A percentile compares a stretch with the other conserved stretches of the same genome.
These are phyloP conservation scores for Cadophora luteo-olivacea DNA, from an alignment of 2,329 filamentous ascomycete genomes.

Conservation along the genomic window DNA sequence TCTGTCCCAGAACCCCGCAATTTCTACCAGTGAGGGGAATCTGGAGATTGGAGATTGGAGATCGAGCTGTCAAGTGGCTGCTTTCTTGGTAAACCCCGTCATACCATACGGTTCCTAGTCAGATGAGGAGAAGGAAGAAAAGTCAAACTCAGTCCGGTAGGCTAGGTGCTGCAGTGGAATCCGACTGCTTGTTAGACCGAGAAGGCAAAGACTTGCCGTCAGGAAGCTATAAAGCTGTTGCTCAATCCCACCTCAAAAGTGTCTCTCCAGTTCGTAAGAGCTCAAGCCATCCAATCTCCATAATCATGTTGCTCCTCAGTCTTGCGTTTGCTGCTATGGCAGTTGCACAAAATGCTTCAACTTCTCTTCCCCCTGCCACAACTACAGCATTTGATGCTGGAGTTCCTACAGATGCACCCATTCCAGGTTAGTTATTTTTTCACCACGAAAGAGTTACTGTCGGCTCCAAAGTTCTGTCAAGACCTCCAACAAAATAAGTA, in stretches of 20 bases:
- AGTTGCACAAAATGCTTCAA: slow-evolving; percentile 30
- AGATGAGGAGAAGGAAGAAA: not conserved
- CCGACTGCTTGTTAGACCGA: not conserved
- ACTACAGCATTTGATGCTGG: slow-evolving; percentile 30
- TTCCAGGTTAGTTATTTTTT: slow-evolving; percentile 13
- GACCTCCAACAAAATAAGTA: not conserved
- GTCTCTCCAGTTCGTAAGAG: slow-evolving; percentile 5
- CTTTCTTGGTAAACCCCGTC: slow-evolving; percentile 4
- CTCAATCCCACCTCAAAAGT: not conserved
- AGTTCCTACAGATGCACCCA: slow-evolving; percentile 36
- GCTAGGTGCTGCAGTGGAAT: slow-evolving; percentile 2
- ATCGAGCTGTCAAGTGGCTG: slow-evolving; percentile 17
- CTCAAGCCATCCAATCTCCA: slow-evolving; percentile 1
- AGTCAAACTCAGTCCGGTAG: not conserved
- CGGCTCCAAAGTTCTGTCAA: not conserved
- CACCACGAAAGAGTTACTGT: not conserved
- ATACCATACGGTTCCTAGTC: not conserved
- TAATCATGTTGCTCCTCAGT: slow-evolving; percentile 27
- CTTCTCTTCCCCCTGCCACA: slow-evolving; percentile 26
- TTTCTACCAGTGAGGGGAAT: slow-evolving; percentile 4
- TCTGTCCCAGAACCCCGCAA: slow-evolving; percentile 20
- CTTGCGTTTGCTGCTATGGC: slow-evolving; percentile 30
- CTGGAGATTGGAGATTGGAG: slow-evolving; percentile 12
- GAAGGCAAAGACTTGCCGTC: not conserved
- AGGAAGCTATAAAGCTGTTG: slow-evolving; percentile 9